Percentiles rank a stretch among this genome's conserved stretches.
Conservation (phyloP, 129 eudicot species). For the Centrapalus pauciflorus region DNA sequence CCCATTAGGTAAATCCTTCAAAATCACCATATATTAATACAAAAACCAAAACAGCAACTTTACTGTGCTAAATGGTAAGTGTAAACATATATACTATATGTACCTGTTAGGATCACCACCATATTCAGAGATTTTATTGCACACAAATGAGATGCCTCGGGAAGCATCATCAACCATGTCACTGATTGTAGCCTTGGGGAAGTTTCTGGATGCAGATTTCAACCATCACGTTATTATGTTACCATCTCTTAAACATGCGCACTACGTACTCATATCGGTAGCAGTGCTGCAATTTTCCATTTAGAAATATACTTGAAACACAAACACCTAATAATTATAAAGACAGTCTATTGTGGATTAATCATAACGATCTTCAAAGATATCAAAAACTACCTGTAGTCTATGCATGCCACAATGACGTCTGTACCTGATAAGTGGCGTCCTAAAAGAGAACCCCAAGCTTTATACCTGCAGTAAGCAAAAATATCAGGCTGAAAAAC, state of each 20-base stretch:
- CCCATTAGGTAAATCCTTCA: conserved; percentile 86
- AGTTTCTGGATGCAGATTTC: conserved; percentile 50
- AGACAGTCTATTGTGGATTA: background rate
- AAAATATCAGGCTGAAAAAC: background rate
- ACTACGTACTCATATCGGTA: background rate
- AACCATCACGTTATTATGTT: conserved; percentile 1
- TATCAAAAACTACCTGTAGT: conserved; percentile 58
- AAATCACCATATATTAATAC: conserved; percentile 1
- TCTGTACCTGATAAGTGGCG: conserved; percentile 78
- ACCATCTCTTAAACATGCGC: background rate
- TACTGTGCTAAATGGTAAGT: background rate
- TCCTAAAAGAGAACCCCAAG: conserved; percentile 97
- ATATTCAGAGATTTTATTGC: conserved; percentile 88
- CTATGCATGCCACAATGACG: conserved; percentile 92
- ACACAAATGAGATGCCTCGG: conserved; percentile 83
- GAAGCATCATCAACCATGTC: conserved; percentile 97
- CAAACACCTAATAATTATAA: background rate
- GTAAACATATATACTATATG: background rate
- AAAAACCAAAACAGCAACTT: background rate
- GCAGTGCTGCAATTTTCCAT: background rate
- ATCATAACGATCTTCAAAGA: background rate
- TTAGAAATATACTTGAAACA: conserved; percentile 1
- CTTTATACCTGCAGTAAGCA: conserved; percentile 69
- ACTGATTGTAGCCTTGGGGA: conserved; percentile 87
- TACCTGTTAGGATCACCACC: conserved; percentile 99